Evolutionary conservation across 441 rosid genomes (phyloP).

Genomic region (Croton laevigatus): DNA sequence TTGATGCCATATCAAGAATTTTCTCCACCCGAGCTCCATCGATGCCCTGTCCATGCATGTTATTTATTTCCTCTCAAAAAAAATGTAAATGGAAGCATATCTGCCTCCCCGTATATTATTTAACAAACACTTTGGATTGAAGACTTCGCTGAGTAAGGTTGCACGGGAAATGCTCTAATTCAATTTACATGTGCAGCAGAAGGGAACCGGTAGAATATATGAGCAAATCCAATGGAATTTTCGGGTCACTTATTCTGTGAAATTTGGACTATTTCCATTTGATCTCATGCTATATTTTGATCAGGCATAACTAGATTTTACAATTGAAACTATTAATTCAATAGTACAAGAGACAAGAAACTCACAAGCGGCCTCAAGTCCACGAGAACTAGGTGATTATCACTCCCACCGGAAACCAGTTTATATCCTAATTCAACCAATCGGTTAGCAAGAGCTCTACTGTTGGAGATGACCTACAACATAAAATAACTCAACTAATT

Average conservation of each 20-base stretch:
- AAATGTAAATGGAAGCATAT: not conserved
- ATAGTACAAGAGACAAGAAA: conserved; percentile 4
- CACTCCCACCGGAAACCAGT: conserved; percentile 89
- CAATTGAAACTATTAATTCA: not conserved
- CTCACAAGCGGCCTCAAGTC: conserved; percentile 84
- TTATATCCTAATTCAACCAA: conserved; percentile 69
- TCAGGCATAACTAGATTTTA: not conserved
- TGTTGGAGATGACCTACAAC: conserved; percentile 69
- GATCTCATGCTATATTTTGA: not conserved
- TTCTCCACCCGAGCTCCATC: conserved; percentile 92
- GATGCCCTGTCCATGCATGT: conserved; percentile 46
- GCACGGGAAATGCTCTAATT: no score
- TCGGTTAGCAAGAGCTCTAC: conserved; percentile 65
- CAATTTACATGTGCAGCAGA: not conserved
- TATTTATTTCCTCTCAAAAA: not conserved
- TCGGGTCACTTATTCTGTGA: not conserved
- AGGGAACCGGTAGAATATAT: not conserved
- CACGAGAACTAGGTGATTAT: conserved; percentile 85
- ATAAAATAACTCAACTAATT: conserved; percentile 1
- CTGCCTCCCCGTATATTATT: not conserved
- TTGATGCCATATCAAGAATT: conserved; percentile 89
- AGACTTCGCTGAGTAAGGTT: not conserved
- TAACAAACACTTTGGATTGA: not conserved
- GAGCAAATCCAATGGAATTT: not conserved
- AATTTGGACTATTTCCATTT: not conserved